A percentile compares a stretch with the other conserved stretches of the same genome.
These are phyloP conservation scores for Russula griseocarnosa DNA, from an alignment of 768 basidiomycete genomes.

Conservation along the genomic window DNA sequence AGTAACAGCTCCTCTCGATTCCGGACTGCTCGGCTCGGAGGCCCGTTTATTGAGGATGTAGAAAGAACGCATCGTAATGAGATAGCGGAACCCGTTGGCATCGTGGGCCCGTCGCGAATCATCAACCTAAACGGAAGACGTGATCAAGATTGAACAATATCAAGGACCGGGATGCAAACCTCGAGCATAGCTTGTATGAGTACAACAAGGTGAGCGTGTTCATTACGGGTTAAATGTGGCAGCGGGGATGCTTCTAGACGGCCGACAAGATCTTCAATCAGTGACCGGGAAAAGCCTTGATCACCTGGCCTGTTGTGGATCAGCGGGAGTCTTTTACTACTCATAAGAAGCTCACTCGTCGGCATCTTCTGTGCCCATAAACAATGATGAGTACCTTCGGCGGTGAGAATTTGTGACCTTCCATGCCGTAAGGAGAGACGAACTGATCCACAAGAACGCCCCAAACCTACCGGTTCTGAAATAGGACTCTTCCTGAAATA, in stretches of 20 bases:
- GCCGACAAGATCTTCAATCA: conserved; percentile 59
- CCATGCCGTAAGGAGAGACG: neutral
- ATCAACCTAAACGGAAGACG: conserved; percentile 56
- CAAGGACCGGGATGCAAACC: conserved; percentile 40
- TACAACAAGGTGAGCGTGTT: conserved; percentile 78
- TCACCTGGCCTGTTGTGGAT: conserved; percentile 42
- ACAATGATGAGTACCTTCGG: conserved; percentile 52
- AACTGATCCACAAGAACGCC: neutral
- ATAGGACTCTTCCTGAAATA: conserved; percentile 45
- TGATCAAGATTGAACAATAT: conserved; percentile 10
- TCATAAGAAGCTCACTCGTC: conserved; percentile 43
- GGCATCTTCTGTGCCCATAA: conserved; percentile 42
- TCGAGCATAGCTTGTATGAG: conserved; percentile 85
- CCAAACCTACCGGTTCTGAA: conserved; percentile 27
- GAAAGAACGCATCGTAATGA: conserved; percentile 89
- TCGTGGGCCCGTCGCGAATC: conserved; percentile 89
- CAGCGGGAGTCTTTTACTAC: neutral
- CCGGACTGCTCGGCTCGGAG: conserved; percentile 46
- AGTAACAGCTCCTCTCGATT: conserved; percentile 41
- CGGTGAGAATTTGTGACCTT: conserved; percentile 27
- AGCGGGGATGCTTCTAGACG: conserved; percentile 59
- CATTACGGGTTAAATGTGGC: conserved; percentile 70
- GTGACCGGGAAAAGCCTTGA: conserved; percentile 53
- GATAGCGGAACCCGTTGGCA: conserved; percentile 86
- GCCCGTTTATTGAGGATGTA: conserved; percentile 75